Evolutionary conservation across 345 rosid genomes (phyloP), one percentile per base, ranked within the genome.

Genomic region (Brassica carinata): DNA sequence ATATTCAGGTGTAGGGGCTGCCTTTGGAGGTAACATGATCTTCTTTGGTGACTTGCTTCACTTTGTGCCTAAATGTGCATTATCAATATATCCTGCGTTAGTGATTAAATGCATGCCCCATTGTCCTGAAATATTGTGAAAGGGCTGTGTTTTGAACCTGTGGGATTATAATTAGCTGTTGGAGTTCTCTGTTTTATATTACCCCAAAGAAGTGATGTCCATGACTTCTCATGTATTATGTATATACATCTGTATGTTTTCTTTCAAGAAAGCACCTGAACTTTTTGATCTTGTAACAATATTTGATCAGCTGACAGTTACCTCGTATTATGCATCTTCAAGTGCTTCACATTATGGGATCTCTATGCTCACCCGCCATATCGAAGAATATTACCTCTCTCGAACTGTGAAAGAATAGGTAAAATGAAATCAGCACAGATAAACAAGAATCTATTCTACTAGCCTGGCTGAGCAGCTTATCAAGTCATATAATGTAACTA

Each of bases 261-360:
- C 23, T 74, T 48, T 62, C 7, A 70, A 64, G 43, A 75, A 76
- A 64, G 33, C 74, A 67, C n/a, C 43, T 81, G 67, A 77, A 29
- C 26, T 6, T 64, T 29, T 26, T 71, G 74, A 48, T 74, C 33
- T 0, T 31, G 13, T 68, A 53, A 13, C 27, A 57, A 45, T 65
- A 77, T 64, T 74, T 73, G 85, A 76, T 76, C 96, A 91, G 75
- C 90, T 93, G 82, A 85, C 90, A 3, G 96, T 90, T 71, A 90
- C 96, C 18, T 93, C 99, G 14, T 93, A 91, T 81, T 96, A 91
- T 64, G 90, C 98, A 77, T 86, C 99, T 74, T 90, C 98, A 64
- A 96, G 99, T 83, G 97, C 90, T 31, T 90, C 99, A 62, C 96
- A 93, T 85, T 89, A 93, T 85, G 90, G 93, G 75, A 85, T 96